These are phyloP conservation scores for Botryotinia globosa DNA, from an alignment of 2,329 filamentous ascomycete species.

Conservation along the genomic window DNA sequence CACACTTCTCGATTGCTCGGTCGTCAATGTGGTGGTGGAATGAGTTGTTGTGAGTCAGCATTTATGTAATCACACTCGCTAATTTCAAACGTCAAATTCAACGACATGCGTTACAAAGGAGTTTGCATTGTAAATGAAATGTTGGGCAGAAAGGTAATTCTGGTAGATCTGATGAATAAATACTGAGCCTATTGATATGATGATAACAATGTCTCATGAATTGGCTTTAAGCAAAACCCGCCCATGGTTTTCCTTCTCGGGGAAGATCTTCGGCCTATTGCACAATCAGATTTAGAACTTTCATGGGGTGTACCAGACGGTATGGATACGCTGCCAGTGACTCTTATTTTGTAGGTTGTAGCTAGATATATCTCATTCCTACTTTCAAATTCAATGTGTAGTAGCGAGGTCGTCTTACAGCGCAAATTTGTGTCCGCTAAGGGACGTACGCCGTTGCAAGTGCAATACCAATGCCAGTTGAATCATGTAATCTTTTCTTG, in stretches of 20 bases:
- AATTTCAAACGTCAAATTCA: not conserved
- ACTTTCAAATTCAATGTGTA: not conserved
- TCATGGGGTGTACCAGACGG: not conserved
- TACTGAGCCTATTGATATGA: not conserved
- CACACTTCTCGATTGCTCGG: not conserved
- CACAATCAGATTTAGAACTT: not conserved
- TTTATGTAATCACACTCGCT: slow-evolving; percentile 10
- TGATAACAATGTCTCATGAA: not conserved
- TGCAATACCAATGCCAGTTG: not conserved
- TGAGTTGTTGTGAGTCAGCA: not conserved
- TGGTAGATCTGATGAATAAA: not conserved
- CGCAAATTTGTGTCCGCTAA: not conserved
- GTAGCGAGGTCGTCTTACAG: not conserved
- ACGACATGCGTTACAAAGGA: not conserved
- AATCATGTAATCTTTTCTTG: not conserved
- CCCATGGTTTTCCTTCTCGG: not conserved
- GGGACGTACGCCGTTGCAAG: not conserved
- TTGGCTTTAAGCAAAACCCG: not conserved
- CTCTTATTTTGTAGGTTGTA: not conserved
- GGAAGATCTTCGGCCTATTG: not conserved
- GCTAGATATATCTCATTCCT: fast-evolving
- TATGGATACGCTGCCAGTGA: not conserved
- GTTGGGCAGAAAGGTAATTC: not conserved
- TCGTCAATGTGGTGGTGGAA: not conserved
- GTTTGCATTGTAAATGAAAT: not conserved